Evolutionary conservation across 352 stramenopile species (phyloP), one percentile per base, ranked within the genome.

Genomic region (Elongisporangium senticosum): DNA sequence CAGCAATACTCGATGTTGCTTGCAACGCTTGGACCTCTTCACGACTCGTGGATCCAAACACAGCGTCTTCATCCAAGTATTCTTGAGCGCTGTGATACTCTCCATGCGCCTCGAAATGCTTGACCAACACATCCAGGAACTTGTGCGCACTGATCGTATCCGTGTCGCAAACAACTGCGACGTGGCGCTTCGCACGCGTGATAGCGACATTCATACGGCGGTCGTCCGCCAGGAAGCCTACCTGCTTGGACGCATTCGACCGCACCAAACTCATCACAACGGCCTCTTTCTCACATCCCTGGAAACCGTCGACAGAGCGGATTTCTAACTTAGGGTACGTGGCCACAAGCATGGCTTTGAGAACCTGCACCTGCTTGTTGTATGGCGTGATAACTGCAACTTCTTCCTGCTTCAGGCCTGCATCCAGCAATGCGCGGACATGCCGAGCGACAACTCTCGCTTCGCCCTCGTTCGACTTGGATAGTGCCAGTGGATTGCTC

Each of bases 331-430:
- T 74, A 5, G 89, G 82, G 61, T 85, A 81, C 49, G 58, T 63
- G n/a, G 75, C 67, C 0, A 90, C 69, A 24, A 99, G 69, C 37
- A 97, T 56, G 22, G 73, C 82, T 52, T 96, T 90, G 26, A 99
- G 71, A 5, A 95, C 61, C 55, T 98, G 88, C n/a, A 93, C 84
- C 62, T 99, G 97, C 33, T 96, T 98, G 76, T 99, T 98, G 82
- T 99, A 99, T 3, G 97, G 97, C 21, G 97, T 98, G 68, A 99
- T 98, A 20, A 99, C 86, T 19, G 93, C 96, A 24, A 99, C 83
- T 52, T 99, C 89, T 37, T 94, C 74, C 33, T 86, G 77, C 19
- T 69, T 76, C 5, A 99, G 50, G 1, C 96, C 96, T 49, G 83
- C 52, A 2, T 68, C 53, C 6, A 99, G 56, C 17, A 99, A 73